Evolutionary conservation across 106 monocot species (phyloP).

Genomic region (Chionographis japonica): DNA sequence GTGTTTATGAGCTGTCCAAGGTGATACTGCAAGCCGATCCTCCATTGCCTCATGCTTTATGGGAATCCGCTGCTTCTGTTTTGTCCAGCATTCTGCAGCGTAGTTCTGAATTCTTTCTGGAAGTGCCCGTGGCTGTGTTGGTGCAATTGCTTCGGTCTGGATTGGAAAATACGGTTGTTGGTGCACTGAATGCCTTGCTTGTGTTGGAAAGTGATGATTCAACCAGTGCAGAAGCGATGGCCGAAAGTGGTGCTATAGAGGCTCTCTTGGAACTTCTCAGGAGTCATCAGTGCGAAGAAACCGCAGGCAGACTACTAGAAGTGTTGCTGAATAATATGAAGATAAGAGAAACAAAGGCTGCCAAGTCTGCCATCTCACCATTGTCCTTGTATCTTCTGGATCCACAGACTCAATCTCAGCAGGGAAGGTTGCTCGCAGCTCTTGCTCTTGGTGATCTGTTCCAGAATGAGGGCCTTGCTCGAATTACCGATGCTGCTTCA

Average conservation of each 20-base stretch:
- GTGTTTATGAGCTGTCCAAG: constrained; percentile 91
- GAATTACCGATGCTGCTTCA: constrained; percentile 73
- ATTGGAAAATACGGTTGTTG: constrained; percentile 82
- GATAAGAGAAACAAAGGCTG: constrained; percentile 89
- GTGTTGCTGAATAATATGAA: constrained; percentile 83
- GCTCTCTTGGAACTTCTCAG: constrained; percentile 86
- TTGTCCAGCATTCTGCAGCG: constrained; percentile 81
- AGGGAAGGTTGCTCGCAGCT: constrained; percentile 85
- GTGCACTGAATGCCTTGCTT: constrained; percentile 92
- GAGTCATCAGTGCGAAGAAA: constrained; percentile 87
- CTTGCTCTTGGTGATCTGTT: constrained; percentile 95
- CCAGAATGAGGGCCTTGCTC: constrained; percentile 89
- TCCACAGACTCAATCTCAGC: constrained; percentile 95
- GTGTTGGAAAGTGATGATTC: constrained; percentile 97
- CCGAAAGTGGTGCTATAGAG: constrained; percentile 89
- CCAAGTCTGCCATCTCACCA: constrained; percentile 81
- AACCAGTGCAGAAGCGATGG: constrained; percentile 97
- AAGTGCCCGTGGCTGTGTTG: constrained; percentile 95
- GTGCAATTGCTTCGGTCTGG: constrained; percentile 84
- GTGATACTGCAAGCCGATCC: constrained; percentile 86
- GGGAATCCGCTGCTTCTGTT: constrained; percentile 95
- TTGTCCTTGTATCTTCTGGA: constrained; percentile 92
- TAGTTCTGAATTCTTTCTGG: constrained; percentile 93
- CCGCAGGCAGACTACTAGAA: constrained; percentile 88
- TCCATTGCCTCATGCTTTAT: constrained; percentile 77